Evolutionary conservation across 2,329 filamentous ascomycete species (phyloP).

Genomic region (Byssochlamys sp.): DNA sequence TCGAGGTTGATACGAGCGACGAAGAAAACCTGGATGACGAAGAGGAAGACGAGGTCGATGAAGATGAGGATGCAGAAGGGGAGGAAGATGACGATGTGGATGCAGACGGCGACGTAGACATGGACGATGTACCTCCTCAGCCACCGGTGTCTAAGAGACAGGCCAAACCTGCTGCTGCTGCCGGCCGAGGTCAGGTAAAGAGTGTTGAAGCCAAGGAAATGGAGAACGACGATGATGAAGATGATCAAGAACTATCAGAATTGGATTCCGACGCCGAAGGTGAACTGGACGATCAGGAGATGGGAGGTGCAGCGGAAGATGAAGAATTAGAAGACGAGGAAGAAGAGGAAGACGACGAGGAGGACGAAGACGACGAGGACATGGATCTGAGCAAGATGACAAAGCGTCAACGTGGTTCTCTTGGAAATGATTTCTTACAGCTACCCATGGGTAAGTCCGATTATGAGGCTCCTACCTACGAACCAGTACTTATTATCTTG

Average conservation of each 20-base stretch:
- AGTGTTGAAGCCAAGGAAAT: slow-evolving; percentile 41
- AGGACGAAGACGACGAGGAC: slow-evolving; percentile 35
- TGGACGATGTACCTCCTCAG: slow-evolving; percentile 38
- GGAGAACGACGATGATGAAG: slow-evolving; percentile 43
- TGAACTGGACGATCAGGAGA: slow-evolving; percentile 41
- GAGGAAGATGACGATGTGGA: slow-evolving; percentile 26
- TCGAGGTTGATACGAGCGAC: slow-evolving; percentile 37
- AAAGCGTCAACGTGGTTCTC: slow-evolving; percentile 55
- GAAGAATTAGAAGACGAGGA: slow-evolving; percentile 28
- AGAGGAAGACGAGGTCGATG: slow-evolving; percentile 29
- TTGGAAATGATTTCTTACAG: slow-evolving; percentile 42
- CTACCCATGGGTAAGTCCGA: slow-evolving; percentile 45
- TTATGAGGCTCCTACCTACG: background rate
- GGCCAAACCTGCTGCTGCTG: slow-evolving; percentile 28
- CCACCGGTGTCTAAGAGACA: slow-evolving; percentile 27
- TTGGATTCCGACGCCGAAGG: slow-evolving; percentile 39
- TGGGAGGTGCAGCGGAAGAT: slow-evolving; percentile 21
- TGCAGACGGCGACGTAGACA: slow-evolving; percentile 30
- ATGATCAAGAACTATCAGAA: slow-evolving; percentile 41
- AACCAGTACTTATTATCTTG: slow-evolving; percentile 10
- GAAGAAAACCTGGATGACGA: slow-evolving; percentile 38
- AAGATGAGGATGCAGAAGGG: slow-evolving; percentile 24
- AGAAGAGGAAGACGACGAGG: slow-evolving; percentile 33
- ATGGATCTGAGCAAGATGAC: slow-evolving; percentile 58
- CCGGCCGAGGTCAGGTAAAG: slow-evolving; percentile 30